Conservation (phyloP, 352 stramenopile species). For the Bremia lactucae region DNA sequence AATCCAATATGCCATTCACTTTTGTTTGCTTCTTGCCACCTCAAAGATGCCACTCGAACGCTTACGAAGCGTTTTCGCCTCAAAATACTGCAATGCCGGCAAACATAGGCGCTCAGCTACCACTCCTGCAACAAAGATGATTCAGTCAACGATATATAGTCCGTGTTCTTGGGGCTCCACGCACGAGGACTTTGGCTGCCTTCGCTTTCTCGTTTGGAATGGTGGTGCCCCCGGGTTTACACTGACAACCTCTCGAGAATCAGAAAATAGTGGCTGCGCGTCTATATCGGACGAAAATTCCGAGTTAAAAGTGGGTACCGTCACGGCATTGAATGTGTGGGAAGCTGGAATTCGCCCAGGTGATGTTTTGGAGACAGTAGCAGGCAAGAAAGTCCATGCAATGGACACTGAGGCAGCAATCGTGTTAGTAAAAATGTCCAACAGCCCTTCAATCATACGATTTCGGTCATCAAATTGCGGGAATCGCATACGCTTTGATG, state of each 20-base stretch:
- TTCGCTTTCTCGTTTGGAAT: slow-evolving; percentile 45
- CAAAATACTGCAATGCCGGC: neutral
- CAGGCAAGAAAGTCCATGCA: slow-evolving; percentile 18
- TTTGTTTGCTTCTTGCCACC: slow-evolving; percentile 3
- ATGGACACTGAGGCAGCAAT: slow-evolving; percentile 29
- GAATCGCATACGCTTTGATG: slow-evolving; percentile 25
- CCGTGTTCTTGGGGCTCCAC: slow-evolving; percentile 17
- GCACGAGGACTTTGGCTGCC: slow-evolving; percentile 19
- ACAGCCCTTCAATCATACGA: slow-evolving; percentile 28
- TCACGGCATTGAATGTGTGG: slow-evolving; percentile 31
- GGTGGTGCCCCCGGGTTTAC: slow-evolving; percentile 22
- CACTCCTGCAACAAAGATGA: neutral
- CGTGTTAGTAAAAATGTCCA: slow-evolving; percentile 20
- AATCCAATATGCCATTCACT: slow-evolving; percentile 8
- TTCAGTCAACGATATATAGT: neutral
- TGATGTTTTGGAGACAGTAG: slow-evolving; percentile 46
- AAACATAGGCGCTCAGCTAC: neutral
- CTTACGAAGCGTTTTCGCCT: slow-evolving; percentile 12
- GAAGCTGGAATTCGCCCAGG: slow-evolving; percentile 36
- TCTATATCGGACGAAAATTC: slow-evolving; percentile 17
- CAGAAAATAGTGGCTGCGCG: slow-evolving; percentile 1
- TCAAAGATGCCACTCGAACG: slow-evolving; percentile 11
- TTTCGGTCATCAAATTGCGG: slow-evolving; percentile 21
- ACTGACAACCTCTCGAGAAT: slow-evolving; percentile 11
- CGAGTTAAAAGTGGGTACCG: slow-evolving; percentile 17